Conservation (phyloP, 371 early-diverging fungal genomes). For the Zychaea mexicana region DNA sequence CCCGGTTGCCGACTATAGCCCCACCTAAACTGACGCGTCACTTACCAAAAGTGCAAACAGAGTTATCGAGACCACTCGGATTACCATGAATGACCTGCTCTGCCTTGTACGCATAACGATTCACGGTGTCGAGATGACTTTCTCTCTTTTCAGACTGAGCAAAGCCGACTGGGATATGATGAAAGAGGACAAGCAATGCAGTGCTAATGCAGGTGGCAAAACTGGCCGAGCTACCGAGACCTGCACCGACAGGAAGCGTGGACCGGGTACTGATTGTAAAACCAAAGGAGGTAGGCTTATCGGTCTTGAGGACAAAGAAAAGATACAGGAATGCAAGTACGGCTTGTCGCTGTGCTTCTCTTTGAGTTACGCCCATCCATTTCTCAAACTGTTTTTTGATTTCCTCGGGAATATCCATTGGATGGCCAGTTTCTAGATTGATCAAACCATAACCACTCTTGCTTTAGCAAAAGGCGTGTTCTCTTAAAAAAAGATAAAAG, state of each 20-base stretch:
- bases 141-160: slow-evolving; percentile 10
- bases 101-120: slow-evolving; percentile 85
- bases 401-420: slow-evolving; percentile 36
- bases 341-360: slow-evolving; percentile 34
- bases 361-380: slow-evolving; percentile 10
- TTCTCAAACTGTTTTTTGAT: slow-evolving; percentile 18
- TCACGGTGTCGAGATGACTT: slow-evolving; percentile 56
- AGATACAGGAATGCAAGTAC: slow-evolving; percentile 51
- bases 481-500: too few relatives aligned
- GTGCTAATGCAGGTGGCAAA: slow-evolving; percentile 84
- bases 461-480: too few relatives aligned
- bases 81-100: slow-evolving; percentile 96
- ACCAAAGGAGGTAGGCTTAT: slow-evolving; percentile 26
- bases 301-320: slow-evolving; percentile 22
- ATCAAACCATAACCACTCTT: not conserved
- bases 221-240: slow-evolving; percentile 95
- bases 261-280: slow-evolving; percentile 74
- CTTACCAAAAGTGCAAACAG: slow-evolving; percentile 82
- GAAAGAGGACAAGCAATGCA: slow-evolving; percentile 65
- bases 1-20: too few relatives aligned
- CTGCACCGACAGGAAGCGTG: slow-evolving; percentile 91
- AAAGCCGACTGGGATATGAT: slow-evolving; percentile 31
- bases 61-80: slow-evolving; percentile 95
- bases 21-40: too few relatives aligned
- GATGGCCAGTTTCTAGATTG: slow-evolving; percentile 18